Evolutionary conservation across 768 basidiomycete species (phyloP).

Genomic region (Lyophyllum semitale): DNA sequence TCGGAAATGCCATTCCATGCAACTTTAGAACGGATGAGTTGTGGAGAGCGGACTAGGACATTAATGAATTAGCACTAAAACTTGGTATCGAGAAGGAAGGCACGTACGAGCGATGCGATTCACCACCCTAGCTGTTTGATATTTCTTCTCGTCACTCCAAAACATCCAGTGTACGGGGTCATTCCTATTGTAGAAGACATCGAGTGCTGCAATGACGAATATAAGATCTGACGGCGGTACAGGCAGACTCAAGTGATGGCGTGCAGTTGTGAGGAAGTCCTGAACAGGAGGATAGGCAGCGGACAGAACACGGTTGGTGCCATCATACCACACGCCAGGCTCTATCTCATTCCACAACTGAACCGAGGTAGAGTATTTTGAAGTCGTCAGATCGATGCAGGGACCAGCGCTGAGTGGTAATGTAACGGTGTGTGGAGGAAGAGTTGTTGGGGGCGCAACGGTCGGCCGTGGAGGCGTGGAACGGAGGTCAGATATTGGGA

Average conservation of each 20-base stretch:
- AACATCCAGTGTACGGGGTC: constrained; percentile 66
- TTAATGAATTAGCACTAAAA: background rate
- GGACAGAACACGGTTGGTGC: constrained; percentile 41
- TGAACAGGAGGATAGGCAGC: constrained; percentile 50
- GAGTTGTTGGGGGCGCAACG: background rate
- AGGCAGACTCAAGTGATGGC: constrained; percentile 39
- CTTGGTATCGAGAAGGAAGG: background rate
- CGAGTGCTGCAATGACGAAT: constrained; percentile 61
- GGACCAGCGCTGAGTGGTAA: constrained; percentile 17
- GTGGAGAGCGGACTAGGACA: constrained; percentile 38
- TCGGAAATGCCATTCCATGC: constrained; percentile 46
- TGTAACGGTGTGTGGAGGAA: constrained; percentile 12
- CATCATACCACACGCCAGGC: constrained; percentile 42
- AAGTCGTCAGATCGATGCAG: constrained; percentile 8
- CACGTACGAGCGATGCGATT: constrained; percentile 56
- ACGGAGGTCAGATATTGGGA: constrained; percentile 40
- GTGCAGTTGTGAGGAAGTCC: constrained; percentile 45
- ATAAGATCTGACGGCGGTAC: constrained; percentile 42
- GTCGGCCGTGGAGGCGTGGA: constrained; percentile 19
- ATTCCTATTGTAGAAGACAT: constrained; percentile 53
- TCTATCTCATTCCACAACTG: constrained; percentile 30
- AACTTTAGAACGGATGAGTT: constrained; percentile 39
- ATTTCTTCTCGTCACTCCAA: constrained; percentile 56
- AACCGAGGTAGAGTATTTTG: constrained; percentile 22
- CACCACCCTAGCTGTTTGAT: constrained; percentile 51